These are phyloP conservation scores for Pochonia chlamydosporia DNA, from an alignment of 2,329 filamentous ascomycete species.

Conservation along the genomic window DNA sequence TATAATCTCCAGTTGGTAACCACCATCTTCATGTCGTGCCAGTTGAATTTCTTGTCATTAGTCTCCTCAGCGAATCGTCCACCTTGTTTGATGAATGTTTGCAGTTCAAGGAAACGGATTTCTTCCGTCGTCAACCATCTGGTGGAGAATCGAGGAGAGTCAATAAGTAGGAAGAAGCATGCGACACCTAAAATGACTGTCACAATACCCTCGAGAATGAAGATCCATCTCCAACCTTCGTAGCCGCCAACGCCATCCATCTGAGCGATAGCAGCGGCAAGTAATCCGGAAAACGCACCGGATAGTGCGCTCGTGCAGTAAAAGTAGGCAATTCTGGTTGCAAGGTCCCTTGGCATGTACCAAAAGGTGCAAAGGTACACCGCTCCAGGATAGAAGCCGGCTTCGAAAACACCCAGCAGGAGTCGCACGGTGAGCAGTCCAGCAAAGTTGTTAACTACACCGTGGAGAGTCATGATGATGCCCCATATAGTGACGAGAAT, in stretches of 20 bases:
- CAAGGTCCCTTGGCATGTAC: conserved; percentile 23
- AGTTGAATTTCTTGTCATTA: conserved; percentile 14
- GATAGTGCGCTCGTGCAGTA: conserved; percentile 17
- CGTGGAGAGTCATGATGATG: conserved; percentile 19
- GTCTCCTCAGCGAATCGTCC: conserved; percentile 17
- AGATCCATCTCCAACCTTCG: conserved; percentile 53
- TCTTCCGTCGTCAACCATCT: conserved; percentile 30
- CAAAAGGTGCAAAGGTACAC: conserved; percentile 22
- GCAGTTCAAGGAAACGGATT: conserved; percentile 23
- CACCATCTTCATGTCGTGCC: conserved; percentile 17
- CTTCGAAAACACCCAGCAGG: conserved; percentile 27
- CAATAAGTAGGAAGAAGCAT: conserved; percentile 40
- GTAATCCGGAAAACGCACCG: conserved; percentile 44
- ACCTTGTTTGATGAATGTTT: conserved; percentile 22
- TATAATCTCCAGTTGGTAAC: conserved; percentile 20
- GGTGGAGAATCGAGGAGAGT: conserved; percentile 26
- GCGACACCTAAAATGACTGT: conserved; percentile 34
- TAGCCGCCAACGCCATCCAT: conserved; percentile 36
- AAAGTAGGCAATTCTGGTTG: conserved; percentile 20
- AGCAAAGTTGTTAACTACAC: conserved; percentile 21
- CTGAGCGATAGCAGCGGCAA: conserved; percentile 14
- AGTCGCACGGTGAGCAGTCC: conserved; percentile 20
- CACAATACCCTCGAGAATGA: too few species aligned
- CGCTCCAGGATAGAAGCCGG: conserved; percentile 24
- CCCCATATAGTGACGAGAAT: conserved; percentile 52